Conservation (phyloP, 768 basidiomycete genomes). For the Hypholoma sublateritium region DNA sequence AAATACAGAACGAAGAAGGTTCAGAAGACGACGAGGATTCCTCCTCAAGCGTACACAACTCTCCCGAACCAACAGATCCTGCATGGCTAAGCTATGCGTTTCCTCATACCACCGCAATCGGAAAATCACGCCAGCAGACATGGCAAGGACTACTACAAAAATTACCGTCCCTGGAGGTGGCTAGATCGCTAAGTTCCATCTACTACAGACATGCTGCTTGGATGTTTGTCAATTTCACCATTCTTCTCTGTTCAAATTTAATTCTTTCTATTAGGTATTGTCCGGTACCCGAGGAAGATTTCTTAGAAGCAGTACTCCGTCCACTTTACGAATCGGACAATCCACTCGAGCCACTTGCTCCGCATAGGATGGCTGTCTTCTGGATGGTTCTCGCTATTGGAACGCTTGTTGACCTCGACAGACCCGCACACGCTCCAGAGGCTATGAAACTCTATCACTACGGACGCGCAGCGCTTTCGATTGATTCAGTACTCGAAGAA, state of each 20-base stretch:
- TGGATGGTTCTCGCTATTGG: conserved; percentile 69
- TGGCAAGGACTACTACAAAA: conserved; percentile 43
- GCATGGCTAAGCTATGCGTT: conserved; percentile 64
- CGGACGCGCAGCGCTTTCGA: conserved; percentile 54
- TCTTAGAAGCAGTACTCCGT: conserved; percentile 48
- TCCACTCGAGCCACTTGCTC: conserved; percentile 38
- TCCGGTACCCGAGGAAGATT: conserved; percentile 61
- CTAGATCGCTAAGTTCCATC: conserved; percentile 41
- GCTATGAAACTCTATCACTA: conserved; percentile 62
- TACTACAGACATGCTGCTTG: conserved; percentile 72
- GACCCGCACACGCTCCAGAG: conserved; percentile 51
- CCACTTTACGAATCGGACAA: conserved; percentile 50
- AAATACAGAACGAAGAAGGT: conserved; percentile 57
- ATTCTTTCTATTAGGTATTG: conserved; percentile 48
- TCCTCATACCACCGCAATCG: conserved; percentile 49
- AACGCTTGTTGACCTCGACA: conserved; percentile 57
- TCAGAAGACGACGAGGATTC: conserved; percentile 52
- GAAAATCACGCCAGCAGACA: conserved; percentile 42
- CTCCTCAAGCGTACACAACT: conserved; percentile 23
- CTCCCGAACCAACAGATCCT: conserved; percentile 46
- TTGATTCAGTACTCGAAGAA: conserved; percentile 66
- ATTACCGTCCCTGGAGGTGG: conserved; percentile 42
- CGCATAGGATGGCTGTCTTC: conserved; percentile 58
- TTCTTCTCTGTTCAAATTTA: neutral
- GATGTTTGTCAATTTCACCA: conserved; percentile 50